Percentiles rank a stretch among this genome's conserved stretches.
Evolutionary conservation across 192 early-diverging fungal species (phyloP).

Genomic region (Coemansia sp.): DNA sequence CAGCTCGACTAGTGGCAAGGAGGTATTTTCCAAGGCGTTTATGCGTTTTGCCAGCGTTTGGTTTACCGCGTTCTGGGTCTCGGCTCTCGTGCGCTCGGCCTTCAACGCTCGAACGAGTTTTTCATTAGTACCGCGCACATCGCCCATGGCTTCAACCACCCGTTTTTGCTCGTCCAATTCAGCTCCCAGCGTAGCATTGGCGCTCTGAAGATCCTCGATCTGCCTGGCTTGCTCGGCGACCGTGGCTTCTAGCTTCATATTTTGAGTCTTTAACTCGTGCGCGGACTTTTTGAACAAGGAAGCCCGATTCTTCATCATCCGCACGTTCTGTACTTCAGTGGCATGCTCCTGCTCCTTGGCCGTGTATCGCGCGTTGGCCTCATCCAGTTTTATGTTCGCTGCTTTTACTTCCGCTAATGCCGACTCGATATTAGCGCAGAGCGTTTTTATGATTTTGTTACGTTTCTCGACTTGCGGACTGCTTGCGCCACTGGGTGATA

Average conservation of each 20-base stretch:
- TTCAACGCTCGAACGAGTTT: slow-evolving; percentile 38
- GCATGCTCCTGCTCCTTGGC: slow-evolving; percentile 5
- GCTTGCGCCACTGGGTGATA: neutral
- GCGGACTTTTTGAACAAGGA: slow-evolving; percentile 17
- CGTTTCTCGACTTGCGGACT: slow-evolving; percentile 13
- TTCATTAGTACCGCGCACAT: slow-evolving; percentile 45
- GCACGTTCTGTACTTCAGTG: neutral
- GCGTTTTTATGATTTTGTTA: slow-evolving; percentile 34
- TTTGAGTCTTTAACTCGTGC: slow-evolving; percentile 1
- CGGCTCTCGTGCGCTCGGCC: slow-evolving; percentile 30
- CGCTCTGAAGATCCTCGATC: slow-evolving; percentile 19
- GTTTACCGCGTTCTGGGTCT: slow-evolving; percentile 18
- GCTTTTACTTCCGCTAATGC: slow-evolving; percentile 30
- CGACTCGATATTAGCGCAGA: slow-evolving; percentile 32
- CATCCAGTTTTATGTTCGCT: slow-evolving; percentile 6
- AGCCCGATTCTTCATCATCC: slow-evolving; percentile 3
- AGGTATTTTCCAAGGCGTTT: neutral
- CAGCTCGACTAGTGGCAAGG: neutral
- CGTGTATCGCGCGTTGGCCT: neutral
- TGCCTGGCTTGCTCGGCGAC: slow-evolving; percentile 35
- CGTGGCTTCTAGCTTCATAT: slow-evolving; percentile 19
- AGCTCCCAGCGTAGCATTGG: slow-evolving; percentile 3
- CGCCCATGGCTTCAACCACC: slow-evolving; percentile 37
- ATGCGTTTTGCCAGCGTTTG: slow-evolving; percentile 26
- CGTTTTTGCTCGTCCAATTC: slow-evolving; percentile 44